Base-by-base conservation (phyloP, 495 filamentous ascomycete species). In the Hypoxylon trugodes region DNA sequence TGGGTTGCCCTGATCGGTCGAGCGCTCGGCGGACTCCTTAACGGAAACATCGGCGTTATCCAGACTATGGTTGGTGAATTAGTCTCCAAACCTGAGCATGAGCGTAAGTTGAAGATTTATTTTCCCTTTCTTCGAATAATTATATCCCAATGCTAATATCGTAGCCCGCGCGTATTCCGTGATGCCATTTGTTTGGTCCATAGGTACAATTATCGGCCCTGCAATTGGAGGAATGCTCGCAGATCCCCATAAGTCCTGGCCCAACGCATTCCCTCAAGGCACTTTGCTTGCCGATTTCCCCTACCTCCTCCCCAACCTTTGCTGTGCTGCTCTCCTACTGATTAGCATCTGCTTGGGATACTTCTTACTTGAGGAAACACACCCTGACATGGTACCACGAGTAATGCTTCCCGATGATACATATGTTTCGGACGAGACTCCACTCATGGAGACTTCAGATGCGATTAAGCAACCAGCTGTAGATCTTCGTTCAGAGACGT, bases 21-120 rank as follows among this genome's bases (percentile, higher is more conserved):
- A 57, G 82, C 86, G n/a, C 73, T 96, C 5, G 91, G 90, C 9
- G 93, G 93, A 18, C 75, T 89, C 3, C 77, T 97, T 36, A 96
- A 96, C 77, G 91, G 91, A 36, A 96, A 96, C 63, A 88, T 94
- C 67, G 91, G 88, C 7, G 91, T 96, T 26, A 91, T 96, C 57
- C 91, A 94, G 72, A 94, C 91, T n/a, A 94, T 94, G 90, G 91
- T 96, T 18, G 90, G 88, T 16, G 91, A 96, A 70, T 65, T 94
- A 46, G 89, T 94, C 38, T 87, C 81, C 16, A 87, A 88, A 26
- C 90, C 89, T 2, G 87, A 92, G 66, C 89, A 95, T 77, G 91
- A 95, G 72, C 91, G 89, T 91, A 81, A 77, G 89, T 81, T 49
- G 10, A 50, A 13, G 16, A n/a, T 19, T 13, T 16, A 40, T 25